phyloP scores from a whole-genome alignment of 805 yeast genomes.

The Suhomyces canberraensis region DNA sequence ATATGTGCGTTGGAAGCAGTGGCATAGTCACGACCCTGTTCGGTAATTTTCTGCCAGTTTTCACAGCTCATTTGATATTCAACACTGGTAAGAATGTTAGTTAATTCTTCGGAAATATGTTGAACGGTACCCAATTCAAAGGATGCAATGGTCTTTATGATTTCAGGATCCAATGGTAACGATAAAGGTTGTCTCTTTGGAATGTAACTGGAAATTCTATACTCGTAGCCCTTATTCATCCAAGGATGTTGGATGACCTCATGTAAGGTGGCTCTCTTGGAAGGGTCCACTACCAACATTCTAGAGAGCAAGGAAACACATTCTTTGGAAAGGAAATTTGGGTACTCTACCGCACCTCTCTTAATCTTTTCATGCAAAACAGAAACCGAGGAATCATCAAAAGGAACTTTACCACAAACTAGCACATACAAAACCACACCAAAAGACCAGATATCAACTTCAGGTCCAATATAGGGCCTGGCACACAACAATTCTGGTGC shows the following conservation, averaged over 20 bases:
- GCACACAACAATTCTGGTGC: constrained; percentile 96
- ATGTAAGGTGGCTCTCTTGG: constrained; percentile 68
- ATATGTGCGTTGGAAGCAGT: constrained; percentile 32
- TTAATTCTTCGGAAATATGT: constrained; percentile 53
- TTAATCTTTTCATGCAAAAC: constrained; percentile 92
- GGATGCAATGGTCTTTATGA: constrained; percentile 70
- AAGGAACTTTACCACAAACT: constrained; percentile 97
- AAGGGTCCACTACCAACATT: constrained; percentile 91
- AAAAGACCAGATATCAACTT: constrained; percentile 97
- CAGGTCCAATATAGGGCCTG: constrained; percentile 91
- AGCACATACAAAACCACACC: constrained; percentile 94
- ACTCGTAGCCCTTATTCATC: constrained; percentile 88
- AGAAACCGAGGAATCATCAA: constrained; percentile 91
- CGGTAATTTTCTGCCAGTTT: constrained; percentile 55
- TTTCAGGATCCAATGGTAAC: constrained; percentile 62
- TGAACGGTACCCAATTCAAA: constrained; percentile 76
- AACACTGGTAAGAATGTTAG: constrained; percentile 55
- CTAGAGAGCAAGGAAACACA: constrained; percentile 76
- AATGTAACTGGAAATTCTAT: constrained; percentile 63
- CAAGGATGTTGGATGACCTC: constrained; percentile 90
- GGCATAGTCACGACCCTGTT: constrained; percentile 35
- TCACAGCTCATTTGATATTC: constrained; percentile 61
- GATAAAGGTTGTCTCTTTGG: constrained; percentile 77
- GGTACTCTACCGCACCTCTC: constrained; percentile 88
- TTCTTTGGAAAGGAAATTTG: constrained; percentile 72